These are phyloP conservation scores for Oryza coarctata DNA, from an alignment of 176 grass and related monocot species.

Conservation along the genomic window DNA sequence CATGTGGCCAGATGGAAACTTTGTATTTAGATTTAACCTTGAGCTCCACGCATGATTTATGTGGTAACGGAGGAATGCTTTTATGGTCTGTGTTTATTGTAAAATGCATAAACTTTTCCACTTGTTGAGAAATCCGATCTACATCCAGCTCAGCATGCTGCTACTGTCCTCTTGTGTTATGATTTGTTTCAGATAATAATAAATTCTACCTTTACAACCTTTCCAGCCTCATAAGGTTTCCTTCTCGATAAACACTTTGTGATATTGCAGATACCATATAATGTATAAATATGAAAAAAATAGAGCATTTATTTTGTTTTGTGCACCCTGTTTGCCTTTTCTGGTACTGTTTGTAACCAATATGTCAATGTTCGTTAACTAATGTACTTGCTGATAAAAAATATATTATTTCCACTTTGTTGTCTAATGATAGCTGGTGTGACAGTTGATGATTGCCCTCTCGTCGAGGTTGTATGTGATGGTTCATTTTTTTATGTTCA, in stretches of 20 bases:
- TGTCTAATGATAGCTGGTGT: not conserved
- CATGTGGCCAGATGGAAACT: not conserved
- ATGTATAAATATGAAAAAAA: not conserved
- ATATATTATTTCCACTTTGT: not conserved
- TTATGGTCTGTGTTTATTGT: not conserved
- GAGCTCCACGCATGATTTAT: not conserved
- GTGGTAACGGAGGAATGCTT: not conserved
- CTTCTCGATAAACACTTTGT: not conserved
- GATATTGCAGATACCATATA: not conserved
- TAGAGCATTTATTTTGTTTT: not conserved
- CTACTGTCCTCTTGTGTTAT: constrained; percentile 11
- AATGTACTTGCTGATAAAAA: constrained; percentile 7
- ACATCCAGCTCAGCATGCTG: not conserved
- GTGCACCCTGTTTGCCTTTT: not conserved
- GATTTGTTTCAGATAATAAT: not conserved
- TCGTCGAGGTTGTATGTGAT: not conserved
- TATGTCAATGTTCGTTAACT: not conserved
- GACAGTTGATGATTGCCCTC: not conserved
- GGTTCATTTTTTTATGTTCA: not conserved
- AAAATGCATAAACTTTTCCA: not conserved
- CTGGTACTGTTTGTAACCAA: not conserved
- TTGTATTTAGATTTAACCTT: not conserved
- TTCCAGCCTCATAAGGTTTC: not conserved
- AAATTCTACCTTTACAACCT: not conserved
- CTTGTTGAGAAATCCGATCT: not conserved